These are phyloP conservation scores for Nakazawaea molendinolei DNA, from an alignment of 805 yeast species.

Conservation along the genomic window DNA sequence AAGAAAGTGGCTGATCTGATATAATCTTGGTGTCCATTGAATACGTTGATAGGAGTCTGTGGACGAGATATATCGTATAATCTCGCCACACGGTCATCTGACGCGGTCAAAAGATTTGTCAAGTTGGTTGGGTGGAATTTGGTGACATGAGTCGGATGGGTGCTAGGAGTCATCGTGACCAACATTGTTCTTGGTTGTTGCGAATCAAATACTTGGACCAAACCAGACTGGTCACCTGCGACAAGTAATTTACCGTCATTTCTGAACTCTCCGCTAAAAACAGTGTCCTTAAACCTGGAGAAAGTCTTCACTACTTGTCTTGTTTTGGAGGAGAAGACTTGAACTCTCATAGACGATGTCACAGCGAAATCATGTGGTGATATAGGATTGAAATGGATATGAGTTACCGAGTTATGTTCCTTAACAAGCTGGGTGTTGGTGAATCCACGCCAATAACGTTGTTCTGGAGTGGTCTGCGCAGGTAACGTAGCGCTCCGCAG, in stretches of 20 bases:
- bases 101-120: slow-evolving; percentile 76
- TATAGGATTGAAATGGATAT: slow-evolving; percentile 79
- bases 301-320: slow-evolving; percentile 86
- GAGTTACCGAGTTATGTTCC: slow-evolving; percentile 88
- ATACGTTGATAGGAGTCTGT: slow-evolving; percentile 62
- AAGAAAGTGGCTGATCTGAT: slow-evolving; percentile 76
- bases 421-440: slow-evolving; percentile 81
- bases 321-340: slow-evolving; percentile 89
- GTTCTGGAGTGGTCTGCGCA: slow-evolving; percentile 83
- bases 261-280: slow-evolving; percentile 85
- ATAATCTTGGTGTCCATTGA: slow-evolving; percentile 79
- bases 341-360: slow-evolving; percentile 85
- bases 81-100: slow-evolving; percentile 85
- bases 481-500: slow-evolving; percentile 73
- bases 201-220: slow-evolving; percentile 87
- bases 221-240: slow-evolving; percentile 93
- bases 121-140: slow-evolving; percentile 78
- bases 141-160: slow-evolving; percentile 89
- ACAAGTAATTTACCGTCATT: slow-evolving; percentile 85
- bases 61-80: slow-evolving; percentile 83
- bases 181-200: slow-evolving; percentile 70
- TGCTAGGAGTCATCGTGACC: slow-evolving; percentile 74
- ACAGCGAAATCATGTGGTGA: slow-evolving; percentile 90
- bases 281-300: slow-evolving; percentile 84
- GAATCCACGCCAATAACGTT: slow-evolving; percentile 88